Evolutionary conservation across 2,329 filamentous ascomycete species (phyloP).

Genomic region (Aureobasidium sp.): DNA sequence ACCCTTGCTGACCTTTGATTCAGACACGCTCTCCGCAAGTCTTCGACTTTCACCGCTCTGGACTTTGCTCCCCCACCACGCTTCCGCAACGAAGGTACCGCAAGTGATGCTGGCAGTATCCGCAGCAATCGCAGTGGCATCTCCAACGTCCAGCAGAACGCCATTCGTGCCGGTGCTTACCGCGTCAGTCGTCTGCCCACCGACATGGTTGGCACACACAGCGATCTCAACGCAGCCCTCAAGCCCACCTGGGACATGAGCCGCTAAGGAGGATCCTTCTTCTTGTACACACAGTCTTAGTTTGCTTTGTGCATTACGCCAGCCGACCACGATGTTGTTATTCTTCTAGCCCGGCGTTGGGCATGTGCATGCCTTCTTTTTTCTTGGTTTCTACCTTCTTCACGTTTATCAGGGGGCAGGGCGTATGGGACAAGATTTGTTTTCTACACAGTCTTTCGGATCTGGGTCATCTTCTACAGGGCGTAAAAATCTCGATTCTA

Average conservation of each 20-base stretch:
- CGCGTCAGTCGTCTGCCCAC: constrained; percentile 78
- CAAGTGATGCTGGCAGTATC: constrained; percentile 43
- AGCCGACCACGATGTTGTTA: constrained; percentile 5
- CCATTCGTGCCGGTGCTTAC: constrained; percentile 76
- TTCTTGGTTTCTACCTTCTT: not conserved
- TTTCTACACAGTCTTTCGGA: not conserved
- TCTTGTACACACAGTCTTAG: constrained; percentile 1
- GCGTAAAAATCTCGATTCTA: not conserved
- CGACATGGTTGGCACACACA: constrained; percentile 70
- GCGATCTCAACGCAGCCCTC: constrained; percentile 56
- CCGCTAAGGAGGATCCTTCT: not conserved
- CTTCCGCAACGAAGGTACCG: constrained; percentile 55
- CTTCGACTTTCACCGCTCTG: constrained; percentile 67
- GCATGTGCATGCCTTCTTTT: not conserved
- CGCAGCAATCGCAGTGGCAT: constrained; percentile 72
- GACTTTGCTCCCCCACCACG: constrained; percentile 76
- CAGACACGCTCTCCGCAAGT: constrained; percentile 68
- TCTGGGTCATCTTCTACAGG: not conserved
- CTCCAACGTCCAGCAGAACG: constrained; percentile 60
- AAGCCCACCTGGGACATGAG: constrained; percentile 49
- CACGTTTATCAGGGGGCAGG: not conserved
- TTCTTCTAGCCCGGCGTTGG: constrained; percentile 5
- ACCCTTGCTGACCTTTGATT: not conserved
- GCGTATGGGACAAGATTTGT: not conserved
- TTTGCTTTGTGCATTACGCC: not conserved